phyloP scores from a whole-genome alignment of 257 asterid genomes.

The Solanum clarkiae region DNA sequence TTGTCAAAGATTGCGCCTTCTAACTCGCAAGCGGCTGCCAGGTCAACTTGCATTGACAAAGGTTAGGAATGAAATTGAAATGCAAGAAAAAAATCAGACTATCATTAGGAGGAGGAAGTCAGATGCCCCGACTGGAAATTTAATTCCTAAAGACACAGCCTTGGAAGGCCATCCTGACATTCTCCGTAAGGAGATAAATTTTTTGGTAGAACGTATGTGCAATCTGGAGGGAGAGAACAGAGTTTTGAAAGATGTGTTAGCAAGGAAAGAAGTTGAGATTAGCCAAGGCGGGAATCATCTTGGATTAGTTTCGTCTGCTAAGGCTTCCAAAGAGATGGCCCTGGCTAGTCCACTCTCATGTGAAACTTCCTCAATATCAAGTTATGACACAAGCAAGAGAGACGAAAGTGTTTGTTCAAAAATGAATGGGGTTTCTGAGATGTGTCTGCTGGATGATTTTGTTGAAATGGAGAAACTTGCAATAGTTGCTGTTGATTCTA shows the following conservation, averaged over 20 bases:
- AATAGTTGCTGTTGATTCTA: conserved; percentile 54
- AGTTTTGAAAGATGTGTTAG: conserved; percentile 34
- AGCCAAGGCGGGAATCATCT: background rate
- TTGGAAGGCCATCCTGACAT: conserved; percentile 7
- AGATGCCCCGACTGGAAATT: conserved; percentile 13
- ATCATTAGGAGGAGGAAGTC: conserved; percentile 24
- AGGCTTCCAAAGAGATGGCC: conserved; percentile 1
- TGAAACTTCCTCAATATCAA: conserved; percentile 12
- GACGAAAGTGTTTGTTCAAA: conserved; percentile 18
- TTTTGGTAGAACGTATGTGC: conserved; percentile 42
- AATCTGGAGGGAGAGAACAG: conserved; percentile 58
- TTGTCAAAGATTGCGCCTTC: conserved; percentile 60
- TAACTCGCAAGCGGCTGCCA: conserved; percentile 48
- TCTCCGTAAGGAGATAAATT: conserved; percentile 23
- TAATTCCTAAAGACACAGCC: conserved; percentile 5
- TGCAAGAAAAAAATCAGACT: conserved; percentile 17
- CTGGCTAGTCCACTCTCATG: conserved; percentile 3
- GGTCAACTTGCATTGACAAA: conserved; percentile 15
- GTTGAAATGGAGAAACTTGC: conserved; percentile 93
- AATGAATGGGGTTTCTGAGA: conserved; percentile 53
- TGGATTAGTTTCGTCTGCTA: background rate
- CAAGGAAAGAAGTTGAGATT: conserved; percentile 38
- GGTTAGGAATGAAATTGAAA: conserved; percentile 30
- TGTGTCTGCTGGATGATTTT: conserved; percentile 92
- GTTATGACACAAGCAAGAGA: conserved; percentile 9